Evolutionary conservation across 106 monocot genomes (phyloP).

Genomic region (Dendrobium catenatum): DNA sequence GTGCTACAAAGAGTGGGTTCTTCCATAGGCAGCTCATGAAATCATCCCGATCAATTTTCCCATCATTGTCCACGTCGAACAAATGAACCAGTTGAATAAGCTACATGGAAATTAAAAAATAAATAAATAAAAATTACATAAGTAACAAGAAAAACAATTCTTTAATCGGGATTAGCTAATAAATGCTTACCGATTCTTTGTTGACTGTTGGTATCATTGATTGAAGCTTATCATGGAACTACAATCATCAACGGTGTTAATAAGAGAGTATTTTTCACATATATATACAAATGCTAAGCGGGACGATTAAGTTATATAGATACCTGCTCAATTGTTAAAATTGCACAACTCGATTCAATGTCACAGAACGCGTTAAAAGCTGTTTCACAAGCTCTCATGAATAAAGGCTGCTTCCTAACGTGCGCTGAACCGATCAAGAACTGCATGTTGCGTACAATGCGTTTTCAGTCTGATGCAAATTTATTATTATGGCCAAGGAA

Average conservation of each 20-base stretch:
- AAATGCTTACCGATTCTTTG: conserved; percentile 36
- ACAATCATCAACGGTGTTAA: not conserved
- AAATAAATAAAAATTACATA: not conserved
- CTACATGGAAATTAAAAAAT: conserved; percentile 18
- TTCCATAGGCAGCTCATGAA: conserved; percentile 62
- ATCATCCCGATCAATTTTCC: conserved; percentile 44
- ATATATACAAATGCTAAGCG: not conserved
- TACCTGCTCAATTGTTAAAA: conserved; percentile 24
- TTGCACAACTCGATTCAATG: conserved; percentile 11
- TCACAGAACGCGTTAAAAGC: conserved; percentile 33
- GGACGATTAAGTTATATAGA: not conserved
- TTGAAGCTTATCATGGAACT: conserved; percentile 35
- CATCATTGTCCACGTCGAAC: conserved; percentile 44
- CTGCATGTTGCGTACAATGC: conserved; percentile 19
- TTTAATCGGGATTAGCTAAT: too few relatives aligned
- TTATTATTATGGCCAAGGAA: too few relatives aligned
- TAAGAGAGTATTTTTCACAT: not conserved
- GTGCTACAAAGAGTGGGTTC: conserved; percentile 62
- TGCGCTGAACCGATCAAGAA: conserved; percentile 74
- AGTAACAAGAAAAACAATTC: not conserved
- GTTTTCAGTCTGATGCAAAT: too few relatives aligned
- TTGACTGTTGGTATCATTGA: conserved; percentile 10
- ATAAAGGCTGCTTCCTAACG: conserved; percentile 62
- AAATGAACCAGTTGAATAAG: conserved; percentile 22
- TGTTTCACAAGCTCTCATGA: conserved; percentile 43